These are phyloP conservation scores for Chrysoporthe cubensis DNA, from an alignment of 2,329 filamentous ascomycete genomes.

Conservation along the genomic window DNA sequence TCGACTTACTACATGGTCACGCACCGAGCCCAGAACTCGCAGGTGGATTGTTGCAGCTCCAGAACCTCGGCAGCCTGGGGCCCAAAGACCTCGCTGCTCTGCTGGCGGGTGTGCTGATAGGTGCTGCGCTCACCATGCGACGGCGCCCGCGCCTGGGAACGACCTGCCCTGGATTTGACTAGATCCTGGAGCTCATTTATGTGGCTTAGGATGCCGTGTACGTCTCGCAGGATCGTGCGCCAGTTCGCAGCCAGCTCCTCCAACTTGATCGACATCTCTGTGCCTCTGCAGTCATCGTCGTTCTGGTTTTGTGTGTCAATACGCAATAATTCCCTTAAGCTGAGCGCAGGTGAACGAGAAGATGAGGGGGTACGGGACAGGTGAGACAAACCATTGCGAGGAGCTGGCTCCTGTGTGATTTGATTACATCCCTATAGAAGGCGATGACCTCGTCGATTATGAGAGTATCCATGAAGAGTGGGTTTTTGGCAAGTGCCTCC, in stretches of 20 bases:
- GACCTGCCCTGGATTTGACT: constrained; percentile 7
- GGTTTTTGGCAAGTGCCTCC: constrained; percentile 24
- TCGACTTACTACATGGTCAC: constrained; percentile 26
- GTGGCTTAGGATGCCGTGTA: constrained; percentile 18
- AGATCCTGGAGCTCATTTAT: constrained; percentile 25
- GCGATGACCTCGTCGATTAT: constrained; percentile 28
- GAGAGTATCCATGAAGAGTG: constrained; percentile 28
- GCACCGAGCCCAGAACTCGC: constrained; percentile 28
- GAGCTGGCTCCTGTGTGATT: constrained; percentile 24
- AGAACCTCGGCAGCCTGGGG: constrained; percentile 26
- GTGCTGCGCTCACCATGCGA: neutral
- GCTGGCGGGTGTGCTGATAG: constrained; percentile 25
- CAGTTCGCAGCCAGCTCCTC: constrained; percentile 25
- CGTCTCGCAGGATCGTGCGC: constrained; percentile 24
- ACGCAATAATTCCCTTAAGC: neutral
- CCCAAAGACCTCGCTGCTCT: constrained; percentile 27
- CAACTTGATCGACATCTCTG: constrained; percentile 23
- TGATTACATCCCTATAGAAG: constrained; percentile 27
- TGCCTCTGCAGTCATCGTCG: constrained; percentile 22
- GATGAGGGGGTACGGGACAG: neutral
- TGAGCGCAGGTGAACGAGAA: neutral
- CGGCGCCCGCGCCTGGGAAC: neutral
- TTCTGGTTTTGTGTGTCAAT: constrained; percentile 12
- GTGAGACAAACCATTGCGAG: constrained; percentile 20
- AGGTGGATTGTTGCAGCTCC: constrained; percentile 27